phyloP scores from a whole-genome alignment of 805 yeast genomes.

The Lachancea nothofagi region DNA sequence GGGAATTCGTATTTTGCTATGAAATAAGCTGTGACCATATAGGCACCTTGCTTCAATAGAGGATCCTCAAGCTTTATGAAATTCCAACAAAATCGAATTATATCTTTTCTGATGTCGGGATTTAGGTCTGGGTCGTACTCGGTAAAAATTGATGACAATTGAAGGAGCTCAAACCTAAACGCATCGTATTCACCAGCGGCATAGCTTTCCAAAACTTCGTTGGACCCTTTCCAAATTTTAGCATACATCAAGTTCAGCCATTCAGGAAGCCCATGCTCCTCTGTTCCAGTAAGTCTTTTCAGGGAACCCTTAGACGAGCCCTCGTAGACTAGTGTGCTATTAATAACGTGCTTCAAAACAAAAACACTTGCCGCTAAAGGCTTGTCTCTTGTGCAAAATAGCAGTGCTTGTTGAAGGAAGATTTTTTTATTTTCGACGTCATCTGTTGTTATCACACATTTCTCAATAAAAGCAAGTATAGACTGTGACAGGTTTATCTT shows the following conservation, averaged over 20 bases:
- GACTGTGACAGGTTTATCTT: constrained; percentile 30
- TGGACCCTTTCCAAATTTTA: constrained; percentile 65
- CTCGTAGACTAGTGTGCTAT: constrained; percentile 60
- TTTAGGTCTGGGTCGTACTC: constrained; percentile 59
- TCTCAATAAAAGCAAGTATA: constrained; percentile 54
- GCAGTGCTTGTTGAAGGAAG: constrained; percentile 49
- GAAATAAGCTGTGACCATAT: constrained; percentile 79
- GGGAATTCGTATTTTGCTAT: constrained; percentile 87
- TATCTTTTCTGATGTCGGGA: constrained; percentile 64
- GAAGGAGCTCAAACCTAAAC: constrained; percentile 71
- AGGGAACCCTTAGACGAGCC: constrained; percentile 46
- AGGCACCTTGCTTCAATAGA: constrained; percentile 87
- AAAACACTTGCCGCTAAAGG: constrained; percentile 53
- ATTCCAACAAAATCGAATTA: constrained; percentile 93
- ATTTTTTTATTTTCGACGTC: constrained; percentile 44
- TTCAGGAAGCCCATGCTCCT: constrained; percentile 33
- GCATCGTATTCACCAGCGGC: constrained; percentile 68
- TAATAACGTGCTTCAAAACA: constrained; percentile 56
- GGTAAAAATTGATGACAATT: constrained; percentile 70
- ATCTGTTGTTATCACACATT: constrained; percentile 45
- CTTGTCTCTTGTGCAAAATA: constrained; percentile 40
- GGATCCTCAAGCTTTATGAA: constrained; percentile 84
- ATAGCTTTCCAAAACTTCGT: constrained; percentile 40
- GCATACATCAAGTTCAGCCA: constrained; percentile 65
- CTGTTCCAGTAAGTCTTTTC: constrained; percentile 36